Percentiles rank a stretch among this genome's conserved stretches.
phyloP scores from a whole-genome alignment of 306 rosid species.

The Lathyrus sativus region DNA sequence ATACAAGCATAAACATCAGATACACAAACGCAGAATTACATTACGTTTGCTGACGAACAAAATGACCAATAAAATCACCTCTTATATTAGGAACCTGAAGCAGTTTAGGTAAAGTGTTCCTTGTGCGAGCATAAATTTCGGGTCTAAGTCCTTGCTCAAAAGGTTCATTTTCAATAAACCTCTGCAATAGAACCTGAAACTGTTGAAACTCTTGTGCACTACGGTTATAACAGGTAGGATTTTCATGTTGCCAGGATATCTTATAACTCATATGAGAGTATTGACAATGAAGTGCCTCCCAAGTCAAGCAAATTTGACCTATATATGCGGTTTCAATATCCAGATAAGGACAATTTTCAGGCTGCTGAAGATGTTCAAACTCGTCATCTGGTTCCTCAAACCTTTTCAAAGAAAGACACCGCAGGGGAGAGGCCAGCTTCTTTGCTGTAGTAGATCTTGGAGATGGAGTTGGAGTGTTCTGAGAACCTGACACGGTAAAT shows the following conservation, averaged over 20 bases:
- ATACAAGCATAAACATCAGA: constrained; percentile 14
- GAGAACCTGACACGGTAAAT: constrained; percentile 51
- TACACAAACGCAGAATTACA: background rate
- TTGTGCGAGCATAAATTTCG: constrained; percentile 69
- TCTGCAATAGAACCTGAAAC: constrained; percentile 87
- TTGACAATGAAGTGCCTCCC: constrained; percentile 99
- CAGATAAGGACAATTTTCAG: constrained; percentile 55
- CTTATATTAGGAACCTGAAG: constrained; percentile 84
- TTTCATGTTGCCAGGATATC: constrained; percentile 79
- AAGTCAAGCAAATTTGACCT: constrained; percentile 89
- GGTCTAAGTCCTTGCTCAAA: constrained; percentile 79
- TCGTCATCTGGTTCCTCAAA: constrained; percentile 77
- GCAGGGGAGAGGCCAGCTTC: constrained; percentile 78
- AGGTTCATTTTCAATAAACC: constrained; percentile 94
- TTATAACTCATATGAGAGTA: constrained; percentile 77
- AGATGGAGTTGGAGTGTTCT: constrained; percentile 60
- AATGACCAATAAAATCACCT: constrained; percentile 48
- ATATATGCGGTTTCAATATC: constrained; percentile 87
- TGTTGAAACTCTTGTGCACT: constrained; percentile 92
- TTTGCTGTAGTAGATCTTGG: constrained; percentile 83
- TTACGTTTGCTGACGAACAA: constrained; percentile 20
- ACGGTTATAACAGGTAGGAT: constrained; percentile 65
- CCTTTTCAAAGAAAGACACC: constrained; percentile 91
- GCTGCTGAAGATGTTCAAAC: constrained; percentile 74
- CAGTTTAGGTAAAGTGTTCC: constrained; percentile 68